Percentiles rank a stretch among this genome's conserved stretches.
Conservation (phyloP, 176 grass and related monocot genomes). For the Carex littledalei region DNA sequence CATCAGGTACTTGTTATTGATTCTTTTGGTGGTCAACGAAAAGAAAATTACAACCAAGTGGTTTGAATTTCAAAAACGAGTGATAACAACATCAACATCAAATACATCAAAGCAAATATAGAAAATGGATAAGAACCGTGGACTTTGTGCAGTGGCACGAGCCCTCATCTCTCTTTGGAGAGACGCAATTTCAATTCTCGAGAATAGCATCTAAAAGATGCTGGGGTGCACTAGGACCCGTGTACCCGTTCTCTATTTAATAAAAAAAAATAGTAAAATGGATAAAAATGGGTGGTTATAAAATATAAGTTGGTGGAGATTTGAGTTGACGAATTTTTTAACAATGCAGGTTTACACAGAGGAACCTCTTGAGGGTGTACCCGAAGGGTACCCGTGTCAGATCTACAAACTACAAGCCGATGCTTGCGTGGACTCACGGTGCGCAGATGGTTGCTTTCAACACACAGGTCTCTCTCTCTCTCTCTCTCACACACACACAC, state of each 20-base stretch:
- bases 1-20: conserved; percentile 54
- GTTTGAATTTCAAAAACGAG: not conserved
- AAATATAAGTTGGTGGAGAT: not conserved
- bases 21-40: not conserved
- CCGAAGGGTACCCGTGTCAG: conserved; percentile 80
- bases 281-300: not conserved
- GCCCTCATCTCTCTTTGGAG: too few species aligned
- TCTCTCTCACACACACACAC: not conserved
- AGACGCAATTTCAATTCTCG: too few species aligned
- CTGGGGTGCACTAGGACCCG: too few species aligned
- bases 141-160: too few species aligned
- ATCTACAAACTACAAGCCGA: conserved; percentile 86
- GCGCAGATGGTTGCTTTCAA: conserved; percentile 99
- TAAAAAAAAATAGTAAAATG: not conserved
- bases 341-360: conserved; percentile 78
- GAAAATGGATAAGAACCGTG: too few species aligned
- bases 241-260: too few species aligned
- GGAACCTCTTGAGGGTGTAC: conserved; percentile 75
- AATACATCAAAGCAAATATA: too few species aligned
- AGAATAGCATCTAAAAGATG: too few species aligned
- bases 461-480: conserved; percentile 54
- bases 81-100: too few species aligned
- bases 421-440: conserved; percentile 80
- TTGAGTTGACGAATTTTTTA: conserved; percentile 6
- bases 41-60: not conserved